Evolutionary conservation across 1,284 basidiomycete species (phyloP).

Genomic region (Leucoagaricus sp.): DNA sequence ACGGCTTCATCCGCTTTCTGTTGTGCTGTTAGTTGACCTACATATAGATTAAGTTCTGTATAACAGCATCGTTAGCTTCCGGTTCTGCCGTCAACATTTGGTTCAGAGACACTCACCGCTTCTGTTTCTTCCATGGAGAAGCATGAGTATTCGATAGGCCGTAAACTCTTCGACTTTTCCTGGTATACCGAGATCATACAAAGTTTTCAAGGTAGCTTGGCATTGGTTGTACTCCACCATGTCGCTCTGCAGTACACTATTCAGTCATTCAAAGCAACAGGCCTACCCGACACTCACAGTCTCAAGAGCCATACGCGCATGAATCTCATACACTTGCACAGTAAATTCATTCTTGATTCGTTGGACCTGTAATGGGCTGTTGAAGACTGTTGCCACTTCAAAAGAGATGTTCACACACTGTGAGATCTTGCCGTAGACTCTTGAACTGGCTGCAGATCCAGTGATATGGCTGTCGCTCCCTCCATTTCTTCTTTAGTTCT

Average conservation of each 20-base stretch:
- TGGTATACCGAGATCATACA: conserved; percentile 91
- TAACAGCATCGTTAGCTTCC: conserved; percentile 11
- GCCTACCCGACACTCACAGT: conserved; percentile 22
- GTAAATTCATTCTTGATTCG: conserved; percentile 99
- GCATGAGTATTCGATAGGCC: conserved; percentile 96
- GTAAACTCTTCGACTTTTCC: conserved; percentile 95
- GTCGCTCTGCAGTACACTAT: conserved; percentile 64
- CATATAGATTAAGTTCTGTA: conserved; percentile 90
- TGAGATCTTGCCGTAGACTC: conserved; percentile 95
- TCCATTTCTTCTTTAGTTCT: conserved; percentile 90
- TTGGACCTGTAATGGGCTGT: conserved; percentile 73
- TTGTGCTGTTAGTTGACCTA: conserved; percentile 92
- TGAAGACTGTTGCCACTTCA: conserved; percentile 12
- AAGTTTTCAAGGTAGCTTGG: conserved; percentile 85
- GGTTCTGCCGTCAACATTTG: conserved; percentile 1
- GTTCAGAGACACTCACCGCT: conserved; percentile 80
- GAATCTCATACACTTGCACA: conserved; percentile 96
- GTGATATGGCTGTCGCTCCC: conserved; percentile 80
- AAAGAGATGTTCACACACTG: conserved; percentile 57
- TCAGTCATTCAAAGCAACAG: conserved; percentile 6
- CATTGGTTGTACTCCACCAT: conserved; percentile 99
- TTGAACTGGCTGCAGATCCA: conserved; percentile 99
- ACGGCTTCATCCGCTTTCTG: conserved; percentile 84
- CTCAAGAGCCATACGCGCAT: conserved; percentile 85
- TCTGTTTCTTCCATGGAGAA: conserved; percentile 92